A percentile compares a stretch with the other conserved stretches of the same genome.
Evolutionary conservation across 1,284 basidiomycete genomes (phyloP).

Genomic region (Sanghuangporus baumii): DNA sequence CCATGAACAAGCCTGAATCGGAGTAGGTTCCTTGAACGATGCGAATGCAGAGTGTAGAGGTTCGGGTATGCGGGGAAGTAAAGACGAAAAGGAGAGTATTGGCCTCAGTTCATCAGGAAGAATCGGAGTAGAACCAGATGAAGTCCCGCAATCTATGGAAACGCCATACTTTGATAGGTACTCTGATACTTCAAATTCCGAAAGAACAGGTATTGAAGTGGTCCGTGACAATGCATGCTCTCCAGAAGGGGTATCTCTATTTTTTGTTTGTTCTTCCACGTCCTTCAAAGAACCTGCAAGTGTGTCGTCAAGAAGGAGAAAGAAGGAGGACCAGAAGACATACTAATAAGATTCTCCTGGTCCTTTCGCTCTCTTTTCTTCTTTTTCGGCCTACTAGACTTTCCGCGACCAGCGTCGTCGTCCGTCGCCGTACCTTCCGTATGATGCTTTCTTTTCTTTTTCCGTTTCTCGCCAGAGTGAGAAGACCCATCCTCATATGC

Average conservation of each 20-base stretch:
- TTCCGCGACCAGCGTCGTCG: neutral
- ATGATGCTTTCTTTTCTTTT: conserved; percentile 31
- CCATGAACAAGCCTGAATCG: conserved; percentile 97
- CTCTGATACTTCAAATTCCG: conserved; percentile 43
- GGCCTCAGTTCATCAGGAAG: conserved; percentile 48
- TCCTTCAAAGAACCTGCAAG: conserved; percentile 18
- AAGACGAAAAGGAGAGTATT: conserved; percentile 73
- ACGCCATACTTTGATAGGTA: conserved; percentile 74
- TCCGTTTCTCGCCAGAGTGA: conserved; percentile 19
- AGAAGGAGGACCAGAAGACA: neutral
- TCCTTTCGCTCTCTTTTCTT: conserved; percentile 13
- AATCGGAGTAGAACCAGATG: conserved; percentile 11
- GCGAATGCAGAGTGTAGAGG: conserved; percentile 59
- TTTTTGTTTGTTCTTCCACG: conserved; percentile 25
- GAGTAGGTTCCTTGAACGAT: conserved; percentile 85
- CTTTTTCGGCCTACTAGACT: neutral
- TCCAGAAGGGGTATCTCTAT: conserved; percentile 16
- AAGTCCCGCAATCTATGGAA: conserved; percentile 56
- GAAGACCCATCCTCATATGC: neutral
- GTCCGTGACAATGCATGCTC: conserved; percentile 17
- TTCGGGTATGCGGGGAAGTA: conserved; percentile 54
- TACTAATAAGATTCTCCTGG: conserved; percentile 19
- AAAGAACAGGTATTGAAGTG: conserved; percentile 19
- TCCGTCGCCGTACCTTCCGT: conserved; percentile 23
- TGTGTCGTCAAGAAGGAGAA: too few relatives aligned